Base-by-base conservation (phyloP, 495 filamentous ascomycete genomes). In the Barbatosphaeria neglecta region DNA sequence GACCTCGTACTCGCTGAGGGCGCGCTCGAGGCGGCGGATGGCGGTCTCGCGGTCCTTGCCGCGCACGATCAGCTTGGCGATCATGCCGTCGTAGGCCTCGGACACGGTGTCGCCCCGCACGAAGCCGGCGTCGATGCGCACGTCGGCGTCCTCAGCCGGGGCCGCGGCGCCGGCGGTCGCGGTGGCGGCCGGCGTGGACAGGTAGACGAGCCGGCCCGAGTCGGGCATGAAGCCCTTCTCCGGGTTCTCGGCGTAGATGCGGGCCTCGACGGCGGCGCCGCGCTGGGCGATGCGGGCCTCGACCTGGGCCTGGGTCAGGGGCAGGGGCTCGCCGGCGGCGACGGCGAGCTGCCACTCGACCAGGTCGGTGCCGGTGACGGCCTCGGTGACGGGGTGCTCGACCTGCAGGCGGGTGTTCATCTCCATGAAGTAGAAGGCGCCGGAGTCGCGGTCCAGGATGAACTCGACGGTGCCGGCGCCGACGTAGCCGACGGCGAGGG, bases 351-450 rank as follows among this genome's bases (percentile, higher is more conserved):
- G 92, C 93, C 93, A 97, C 50, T 87, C 80, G 13, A 99, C 92
- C 23, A 99, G 72, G 59, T 99, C 92, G 51, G 89, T 84, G 15
- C 90, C 90, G 13, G 90, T 96, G 24, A 97, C 84, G 82, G 89
- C 92, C 65, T 99, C 92, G 3, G 87, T 97, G 18, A 97, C 92
- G 8, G 92, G 93, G 54, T 99, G 92, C 64, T 98, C 92, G 19
- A 98, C 92, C 60, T 98, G 92, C 8, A 98, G 73, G 43, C 92
- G 76, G 0, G 92, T 96, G 66, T 98, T 98, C 92, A 97, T 97
- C 66, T 98, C 92, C 92, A 98, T 97, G 66, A 99, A 99, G 70
- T 87, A 99, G 65, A 97, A 97, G 38, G 90, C 75, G 7, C 84
- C 86, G 0, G 82, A 83, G 49, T 96, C 93, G 55, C 92, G 93